Evolutionary conservation across 768 basidiomycete genomes (phyloP).

Genomic region (Calocybe cyanea): DNA sequence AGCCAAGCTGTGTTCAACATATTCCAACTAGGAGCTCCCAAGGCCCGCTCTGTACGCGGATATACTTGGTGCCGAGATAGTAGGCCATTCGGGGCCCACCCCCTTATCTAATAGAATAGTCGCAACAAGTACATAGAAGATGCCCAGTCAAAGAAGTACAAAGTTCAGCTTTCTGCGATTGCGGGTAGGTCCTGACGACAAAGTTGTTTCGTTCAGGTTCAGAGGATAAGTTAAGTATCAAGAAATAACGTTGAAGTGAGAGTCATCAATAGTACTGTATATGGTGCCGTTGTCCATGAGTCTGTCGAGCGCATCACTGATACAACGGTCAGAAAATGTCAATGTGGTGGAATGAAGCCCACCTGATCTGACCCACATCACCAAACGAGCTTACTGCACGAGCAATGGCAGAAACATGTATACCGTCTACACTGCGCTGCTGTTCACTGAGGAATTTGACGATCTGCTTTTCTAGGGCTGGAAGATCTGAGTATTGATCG

Average conservation of each 20-base stretch:
- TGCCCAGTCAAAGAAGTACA: too few relatives aligned
- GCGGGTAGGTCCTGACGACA: too few relatives aligned
- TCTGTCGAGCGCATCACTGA: conserved; percentile 67
- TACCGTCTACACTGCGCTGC: conserved; percentile 51
- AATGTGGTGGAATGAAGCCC: conserved; percentile 6
- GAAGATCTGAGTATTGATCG: conserved; percentile 54
- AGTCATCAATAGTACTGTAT: conserved; percentile 79
- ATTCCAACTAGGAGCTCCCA: conserved; percentile 9
- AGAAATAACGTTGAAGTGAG: conserved; percentile 62
- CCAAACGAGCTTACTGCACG: conserved; percentile 49
- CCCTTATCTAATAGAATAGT: neutral
- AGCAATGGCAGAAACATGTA: conserved; percentile 71
- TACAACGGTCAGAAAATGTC: conserved; percentile 1
- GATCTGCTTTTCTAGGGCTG: conserved; percentile 59
- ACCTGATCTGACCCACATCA: conserved; percentile 65
- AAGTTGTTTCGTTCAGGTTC: too few relatives aligned
- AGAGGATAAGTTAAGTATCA: conserved; percentile 14
- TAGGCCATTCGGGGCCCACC: neutral
- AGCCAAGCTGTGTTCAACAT: conserved; percentile 19
- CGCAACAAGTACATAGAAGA: too few relatives aligned
- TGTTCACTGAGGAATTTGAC: conserved; percentile 59
- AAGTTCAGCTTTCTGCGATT: too few relatives aligned
- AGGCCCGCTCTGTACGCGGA: neutral
- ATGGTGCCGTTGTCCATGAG: conserved; percentile 80
- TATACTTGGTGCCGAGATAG: conserved; percentile 3